phyloP scores from a whole-genome alignment of 352 stramenopile species.

The Globisporangium abappressorium region DNA sequence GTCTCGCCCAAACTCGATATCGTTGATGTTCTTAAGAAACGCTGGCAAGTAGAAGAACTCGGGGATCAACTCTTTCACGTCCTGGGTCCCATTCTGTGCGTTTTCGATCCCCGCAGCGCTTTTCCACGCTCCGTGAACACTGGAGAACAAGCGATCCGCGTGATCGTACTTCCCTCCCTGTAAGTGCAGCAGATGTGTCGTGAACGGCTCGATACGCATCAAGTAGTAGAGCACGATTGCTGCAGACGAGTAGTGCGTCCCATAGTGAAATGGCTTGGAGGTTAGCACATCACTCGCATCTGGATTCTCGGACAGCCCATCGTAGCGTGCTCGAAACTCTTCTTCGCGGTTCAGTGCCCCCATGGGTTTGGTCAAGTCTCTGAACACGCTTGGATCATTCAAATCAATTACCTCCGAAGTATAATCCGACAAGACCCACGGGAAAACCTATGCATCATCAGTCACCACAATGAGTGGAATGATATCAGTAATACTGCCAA shows the following conservation, averaged over 20 bases:
- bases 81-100: constrained; percentile 82
- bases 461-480: background rate
- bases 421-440: constrained; percentile 98
- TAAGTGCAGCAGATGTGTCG: constrained; percentile 90
- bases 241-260: constrained; percentile 90
- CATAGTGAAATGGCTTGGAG: constrained; percentile 92
- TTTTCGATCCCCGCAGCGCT: constrained; percentile 58
- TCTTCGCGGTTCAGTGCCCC: constrained; percentile 92
- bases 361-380: constrained; percentile 97
- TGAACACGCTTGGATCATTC: constrained; percentile 87
- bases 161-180: constrained; percentile 98
- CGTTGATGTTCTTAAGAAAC: constrained; percentile 96
- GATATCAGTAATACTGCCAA: background rate
- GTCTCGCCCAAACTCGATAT: constrained; percentile 92
- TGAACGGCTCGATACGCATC: constrained; percentile 96
- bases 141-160: constrained; percentile 96
- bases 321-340: constrained; percentile 72
- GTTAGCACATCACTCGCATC: constrained; percentile 40
- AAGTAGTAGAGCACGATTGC: constrained; percentile 98
- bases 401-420: constrained; percentile 92
- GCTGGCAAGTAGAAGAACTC: constrained; percentile 97
- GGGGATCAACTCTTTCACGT: constrained; percentile 99
- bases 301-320: constrained; percentile 45
- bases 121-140: constrained; percentile 91
- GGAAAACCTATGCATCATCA: constrained; percentile 80